These are phyloP conservation scores for Clitocybe nebularis DNA, from an alignment of 1,284 basidiomycete species.

Conservation along the genomic window DNA sequence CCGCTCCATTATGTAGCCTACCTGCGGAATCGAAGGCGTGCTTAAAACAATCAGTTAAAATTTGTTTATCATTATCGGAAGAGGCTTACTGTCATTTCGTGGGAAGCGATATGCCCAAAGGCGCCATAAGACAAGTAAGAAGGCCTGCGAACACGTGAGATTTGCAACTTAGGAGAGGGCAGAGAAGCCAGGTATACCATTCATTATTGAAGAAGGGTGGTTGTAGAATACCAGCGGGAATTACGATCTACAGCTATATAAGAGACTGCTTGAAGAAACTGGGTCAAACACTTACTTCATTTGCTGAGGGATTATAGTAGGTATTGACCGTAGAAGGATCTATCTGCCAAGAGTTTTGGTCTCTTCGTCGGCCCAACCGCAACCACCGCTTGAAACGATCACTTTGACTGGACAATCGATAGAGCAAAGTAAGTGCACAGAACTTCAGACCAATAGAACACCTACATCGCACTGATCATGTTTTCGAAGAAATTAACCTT, in stretches of 20 bases:
- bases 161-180: neutral
- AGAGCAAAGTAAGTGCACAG: constrained; percentile 4
- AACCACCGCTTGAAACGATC: constrained; percentile 70
- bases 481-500: constrained; percentile 83
- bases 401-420: constrained; percentile 39
- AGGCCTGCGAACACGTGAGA: constrained; percentile 49
- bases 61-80: neutral
- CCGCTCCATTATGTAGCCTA: constrained; percentile 72
- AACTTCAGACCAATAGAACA: constrained; percentile 10
- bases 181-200: constrained; percentile 53
- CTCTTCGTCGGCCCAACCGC: constrained; percentile 68
- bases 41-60: constrained; percentile 27
- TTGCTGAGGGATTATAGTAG: constrained; percentile 77
- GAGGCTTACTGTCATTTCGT: constrained; percentile 74
- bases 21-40: constrained; percentile 95
- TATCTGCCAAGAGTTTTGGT: constrained; percentile 87
- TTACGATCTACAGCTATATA: constrained; percentile 84
- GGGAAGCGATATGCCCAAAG: constrained; percentile 86
- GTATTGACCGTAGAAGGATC: constrained; percentile 78
- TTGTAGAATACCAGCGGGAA: constrained; percentile 94
- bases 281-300: constrained; percentile 48
- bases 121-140: constrained; percentile 88
- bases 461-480: constrained; percentile 63
- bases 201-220: constrained; percentile 87
- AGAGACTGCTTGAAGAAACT: constrained; percentile 3